Base-by-base conservation (phyloP, 2,329 filamentous ascomycete species). In the Arthrobotrys entomopaga region DNA sequence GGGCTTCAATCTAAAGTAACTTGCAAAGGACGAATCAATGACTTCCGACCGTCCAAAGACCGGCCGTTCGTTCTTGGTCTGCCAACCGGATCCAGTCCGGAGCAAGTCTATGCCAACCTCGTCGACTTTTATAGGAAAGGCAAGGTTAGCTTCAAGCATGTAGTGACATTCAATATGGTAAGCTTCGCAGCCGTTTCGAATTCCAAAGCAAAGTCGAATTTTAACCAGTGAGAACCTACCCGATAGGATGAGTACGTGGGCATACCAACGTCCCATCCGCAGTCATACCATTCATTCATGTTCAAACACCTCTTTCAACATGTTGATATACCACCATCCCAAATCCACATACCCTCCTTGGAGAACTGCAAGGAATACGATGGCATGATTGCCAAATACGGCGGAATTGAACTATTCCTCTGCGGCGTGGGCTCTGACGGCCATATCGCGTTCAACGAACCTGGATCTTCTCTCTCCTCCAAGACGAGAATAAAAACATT, bases 221-320 rank as follows among this genome's bases (percentile, higher is more conserved):
- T 38, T n/a, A n/a, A 46, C 26, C 24, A 19, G 4, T 19, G 11
- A 3, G 15, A 15, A n/a, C 3, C n/a, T 16, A 13, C 77, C 77
- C 90, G 88, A 7, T 56, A 73, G 69, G 92, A 96, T 82, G 92
- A 96, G 83, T 96, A 96, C 79, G 91, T 95, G 77, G 91, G 90
- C 67, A 87, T 96, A 76, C 89, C 91, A 38, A 88, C 91, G 79
- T 91, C 93, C 78, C 91, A 96, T 81, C 89, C 91, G 11, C 89
- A 95, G 81, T 92, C 89, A 79, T 96, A 96, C 82, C 92, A 96
- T 83, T 91, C 89, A 77, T 96, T 95, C 84, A 95, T 96, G 92
- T 96, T 93, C 87, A 91, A 91, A 82, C 86, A 95, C 83, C 92
- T 96, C 85, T 96, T 96, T 85, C 91, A 90, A 49, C 91, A 89